These are phyloP conservation scores for Fusarium pseudonygamai DNA, from an alignment of 2,329 filamentous ascomycete genomes.

Conservation along the genomic window DNA sequence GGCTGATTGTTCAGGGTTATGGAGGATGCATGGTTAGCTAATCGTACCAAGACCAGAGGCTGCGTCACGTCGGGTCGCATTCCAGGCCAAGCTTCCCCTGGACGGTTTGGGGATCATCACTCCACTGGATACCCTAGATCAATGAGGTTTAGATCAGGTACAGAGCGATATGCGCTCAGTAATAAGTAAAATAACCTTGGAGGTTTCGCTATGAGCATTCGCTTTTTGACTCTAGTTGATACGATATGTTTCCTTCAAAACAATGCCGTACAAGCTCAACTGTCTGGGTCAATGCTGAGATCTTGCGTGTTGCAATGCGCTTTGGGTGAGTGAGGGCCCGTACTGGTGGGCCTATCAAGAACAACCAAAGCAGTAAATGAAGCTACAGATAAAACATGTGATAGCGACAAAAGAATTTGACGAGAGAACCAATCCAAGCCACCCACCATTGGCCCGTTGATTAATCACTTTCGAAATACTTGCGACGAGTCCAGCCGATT, in stretches of 20 bases:
- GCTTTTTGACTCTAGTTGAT: not conserved
- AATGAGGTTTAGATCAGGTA: not conserved
- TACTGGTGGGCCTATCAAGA: not conserved
- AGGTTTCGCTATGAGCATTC: accelerated
- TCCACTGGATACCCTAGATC: constrained; percentile 19
- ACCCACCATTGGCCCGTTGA: accelerated
- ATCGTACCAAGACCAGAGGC: constrained; percentile 11
- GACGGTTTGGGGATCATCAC: constrained; percentile 11
- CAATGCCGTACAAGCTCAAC: no score
- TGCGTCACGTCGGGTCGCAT: constrained; percentile 28
- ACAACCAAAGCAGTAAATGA: not conserved
- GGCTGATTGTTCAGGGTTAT: not conserved
- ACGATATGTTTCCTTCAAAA: accelerated
- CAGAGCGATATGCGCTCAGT: not conserved
- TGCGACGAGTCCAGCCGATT: not conserved
- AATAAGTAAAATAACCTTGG: no score
- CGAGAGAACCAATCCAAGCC: accelerated
- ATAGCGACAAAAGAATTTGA: no score
- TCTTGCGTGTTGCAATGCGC: no score
- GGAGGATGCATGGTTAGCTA: constrained; percentile 20
- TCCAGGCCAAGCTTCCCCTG: constrained; percentile 17
- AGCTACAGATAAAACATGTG: not conserved
- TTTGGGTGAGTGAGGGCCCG: no score
- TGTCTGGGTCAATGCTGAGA: no score
- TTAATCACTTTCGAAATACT: not conserved